Evolutionary conservation across 2,329 filamentous ascomycete genomes (phyloP).

Genomic region (Nemania sp.): DNA sequence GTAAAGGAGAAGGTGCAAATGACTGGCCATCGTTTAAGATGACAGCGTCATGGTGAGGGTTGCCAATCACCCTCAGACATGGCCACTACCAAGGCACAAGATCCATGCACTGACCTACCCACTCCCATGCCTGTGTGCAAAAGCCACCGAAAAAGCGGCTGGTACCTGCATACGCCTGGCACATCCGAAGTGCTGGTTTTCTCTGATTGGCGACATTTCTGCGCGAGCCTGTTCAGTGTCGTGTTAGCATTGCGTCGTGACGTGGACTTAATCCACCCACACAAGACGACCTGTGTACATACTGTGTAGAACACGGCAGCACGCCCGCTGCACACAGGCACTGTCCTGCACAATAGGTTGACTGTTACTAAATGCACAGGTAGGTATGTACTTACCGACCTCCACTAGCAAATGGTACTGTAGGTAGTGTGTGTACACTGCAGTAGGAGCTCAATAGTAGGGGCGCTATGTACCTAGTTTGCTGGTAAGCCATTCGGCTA

Average conservation of each 20-base stretch:
- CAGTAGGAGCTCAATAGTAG: too few relatives aligned
- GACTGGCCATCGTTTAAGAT: neutral
- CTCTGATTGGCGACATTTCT: slow-evolving; percentile 5
- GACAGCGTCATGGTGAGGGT: slow-evolving; percentile 19
- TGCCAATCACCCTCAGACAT: slow-evolving; percentile 10
- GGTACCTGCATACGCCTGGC: slow-evolving; percentile 35
- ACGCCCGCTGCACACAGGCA: too few relatives aligned
- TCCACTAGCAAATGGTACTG: too few relatives aligned
- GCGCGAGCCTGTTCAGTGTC: neutral
- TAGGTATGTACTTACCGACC: too few relatives aligned
- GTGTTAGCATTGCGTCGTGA: slow-evolving; percentile 16
- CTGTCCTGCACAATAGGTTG: too few relatives aligned
- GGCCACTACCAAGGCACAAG: slow-evolving; percentile 17
- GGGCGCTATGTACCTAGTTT: too few relatives aligned
- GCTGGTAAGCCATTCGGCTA: too few relatives aligned
- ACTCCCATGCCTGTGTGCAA: neutral
- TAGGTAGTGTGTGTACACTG: neutral
- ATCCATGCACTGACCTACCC: slow-evolving; percentile 8
- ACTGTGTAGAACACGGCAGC: too few relatives aligned
- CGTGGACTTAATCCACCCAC: slow-evolving; percentile 19
- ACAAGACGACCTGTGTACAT: too few relatives aligned
- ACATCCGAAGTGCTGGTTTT: slow-evolving; percentile 2
- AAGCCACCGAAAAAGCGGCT: slow-evolving; percentile 21
- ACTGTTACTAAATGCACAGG: too few relatives aligned
- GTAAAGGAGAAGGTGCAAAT: slow-evolving; percentile 13